Evolutionary conservation across 192 early-diverging fungal genomes (phyloP).

Genomic region (Chytriomyces sp.): DNA sequence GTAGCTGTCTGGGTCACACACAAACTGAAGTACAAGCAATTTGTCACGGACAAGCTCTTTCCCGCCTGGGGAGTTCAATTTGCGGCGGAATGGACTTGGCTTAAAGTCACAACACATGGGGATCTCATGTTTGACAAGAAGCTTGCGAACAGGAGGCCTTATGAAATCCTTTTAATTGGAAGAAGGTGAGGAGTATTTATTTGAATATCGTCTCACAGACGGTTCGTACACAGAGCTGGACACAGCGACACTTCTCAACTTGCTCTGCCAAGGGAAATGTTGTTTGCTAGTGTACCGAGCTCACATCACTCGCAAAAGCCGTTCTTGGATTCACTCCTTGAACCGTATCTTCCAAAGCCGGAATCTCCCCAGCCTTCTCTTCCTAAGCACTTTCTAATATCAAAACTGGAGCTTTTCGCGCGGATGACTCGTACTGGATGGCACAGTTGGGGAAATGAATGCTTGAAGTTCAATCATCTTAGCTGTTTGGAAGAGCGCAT

Average conservation of each 20-base stretch:
- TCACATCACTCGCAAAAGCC: slow-evolving; percentile 66
- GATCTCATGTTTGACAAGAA: slow-evolving; percentile 39
- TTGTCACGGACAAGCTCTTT: slow-evolving; percentile 69
- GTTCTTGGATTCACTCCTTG: slow-evolving; percentile 49
- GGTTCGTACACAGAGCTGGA: too few relatives aligned
- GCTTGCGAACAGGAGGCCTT: slow-evolving; percentile 60
- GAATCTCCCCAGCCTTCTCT: too few relatives aligned
- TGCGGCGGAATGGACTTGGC: slow-evolving; percentile 66
- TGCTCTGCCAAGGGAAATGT: slow-evolving; percentile 28
- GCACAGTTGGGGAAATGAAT: slow-evolving; percentile 74
- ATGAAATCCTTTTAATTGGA: slow-evolving; percentile 64
- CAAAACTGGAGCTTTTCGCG: slow-evolving; percentile 75
- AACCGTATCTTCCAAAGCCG: slow-evolving; percentile 20
- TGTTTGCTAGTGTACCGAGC: slow-evolving; percentile 59
- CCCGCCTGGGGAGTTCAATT: slow-evolving; percentile 59
- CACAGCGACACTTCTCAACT: neutral
- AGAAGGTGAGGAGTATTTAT: slow-evolving; percentile 1
- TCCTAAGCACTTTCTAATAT: too few relatives aligned
- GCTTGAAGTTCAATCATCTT: slow-evolving; percentile 57
- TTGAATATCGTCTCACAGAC: too few relatives aligned
- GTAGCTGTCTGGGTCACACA: slow-evolving; percentile 77
- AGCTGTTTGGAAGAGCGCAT: slow-evolving; percentile 28
- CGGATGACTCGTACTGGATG: slow-evolving; percentile 58
- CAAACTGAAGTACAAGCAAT: slow-evolving; percentile 57
- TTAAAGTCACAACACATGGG: slow-evolving; percentile 58